Base-by-base conservation (phyloP, 768 basidiomycete genomes). In the Tricholomella constricta region DNA sequence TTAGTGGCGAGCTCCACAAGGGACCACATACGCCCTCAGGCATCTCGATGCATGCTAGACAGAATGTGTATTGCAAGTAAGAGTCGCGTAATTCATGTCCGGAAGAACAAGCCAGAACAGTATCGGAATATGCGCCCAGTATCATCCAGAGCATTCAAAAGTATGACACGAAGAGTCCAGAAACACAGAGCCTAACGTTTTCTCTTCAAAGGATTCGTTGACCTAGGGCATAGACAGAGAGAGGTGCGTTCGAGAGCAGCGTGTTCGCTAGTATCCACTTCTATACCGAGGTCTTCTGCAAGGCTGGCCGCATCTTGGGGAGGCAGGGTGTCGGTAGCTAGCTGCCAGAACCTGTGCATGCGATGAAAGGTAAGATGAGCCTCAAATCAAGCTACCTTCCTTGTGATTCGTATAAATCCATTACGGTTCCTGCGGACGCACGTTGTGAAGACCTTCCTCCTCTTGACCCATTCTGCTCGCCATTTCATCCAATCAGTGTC, bases 251-350 rank as follows among this genome's bases (percentile, higher is more conserved):
- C 93, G 25, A 95, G 69, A 22, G 69, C 71, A 31, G 60, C 58
- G 59, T 91, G 90, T 68, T 94, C 93, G 3, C 76, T 61, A 10
- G 88, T 83, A 61, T 96, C 94, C 35, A 74, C 71, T 65, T 91
- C 89, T 53, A 95, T 82, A 1, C 92, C 93, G 29, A 94, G 82
- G 48, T 88, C 85, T 64, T 95, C 94, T 19, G 80, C 81, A 9
- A 94, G 83, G 35, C 69, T 73, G 9, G 70, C 59, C 0, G 84
- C 80, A 43, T 91, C 86, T 63, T 84, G 82, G 35, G 88, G 85
- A 3, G 86, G 65, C 3, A 91, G 68, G 8, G 82, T 65, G 47
- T 94, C 91, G 4, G 84, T 84, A 14, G 82, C 82, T 23, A 88
- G 69, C 48, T 83, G 78, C 83, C 92, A 89, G 62, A 94, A 81